These are phyloP conservation scores for Penicillium waksmanii DNA, from an alignment of 495 filamentous ascomycete species.

Conservation along the genomic window DNA sequence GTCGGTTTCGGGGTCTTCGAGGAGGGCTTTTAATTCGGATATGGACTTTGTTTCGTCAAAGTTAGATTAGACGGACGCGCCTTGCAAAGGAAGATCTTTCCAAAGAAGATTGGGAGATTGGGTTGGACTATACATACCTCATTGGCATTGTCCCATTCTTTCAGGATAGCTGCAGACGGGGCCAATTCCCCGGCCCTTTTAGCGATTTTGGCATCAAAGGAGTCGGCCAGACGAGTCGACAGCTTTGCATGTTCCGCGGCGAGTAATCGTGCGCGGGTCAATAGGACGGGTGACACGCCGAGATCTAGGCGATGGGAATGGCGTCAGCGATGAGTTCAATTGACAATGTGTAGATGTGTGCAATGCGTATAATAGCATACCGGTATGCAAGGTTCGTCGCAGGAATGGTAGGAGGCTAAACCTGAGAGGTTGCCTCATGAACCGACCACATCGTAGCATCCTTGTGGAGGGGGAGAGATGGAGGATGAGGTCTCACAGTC, in stretches of 20 bases:
- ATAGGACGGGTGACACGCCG: constrained; percentile 60
- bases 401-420: constrained; percentile 17
- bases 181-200: constrained; percentile 79
- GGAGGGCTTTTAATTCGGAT: constrained; percentile 58
- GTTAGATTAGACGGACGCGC: too few species aligned
- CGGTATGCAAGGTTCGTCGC: constrained; percentile 33
- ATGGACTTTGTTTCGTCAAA: constrained; percentile 47
- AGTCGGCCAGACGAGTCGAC: constrained; percentile 55
- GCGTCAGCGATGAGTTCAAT: too few species aligned
- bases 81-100: background rate
- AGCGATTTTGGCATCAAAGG: constrained; percentile 73
- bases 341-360: too few species aligned
- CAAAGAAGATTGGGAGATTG: constrained; percentile 1
- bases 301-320: constrained; percentile 38
- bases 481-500: background rate
- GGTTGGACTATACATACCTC: constrained; percentile 41
- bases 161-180: constrained; percentile 66
- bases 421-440: constrained; percentile 31
- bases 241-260: constrained; percentile 69
- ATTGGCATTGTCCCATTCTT: constrained; percentile 60
- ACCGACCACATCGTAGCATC: constrained; percentile 44
- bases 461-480: constrained; percentile 10
- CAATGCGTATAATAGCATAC: constrained; percentile 18
- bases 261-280: constrained; percentile 65
- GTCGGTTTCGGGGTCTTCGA: constrained; percentile 63